phyloP scores from a whole-genome alignment of 257 asterid species.

The Leonotis leonurus region DNA sequence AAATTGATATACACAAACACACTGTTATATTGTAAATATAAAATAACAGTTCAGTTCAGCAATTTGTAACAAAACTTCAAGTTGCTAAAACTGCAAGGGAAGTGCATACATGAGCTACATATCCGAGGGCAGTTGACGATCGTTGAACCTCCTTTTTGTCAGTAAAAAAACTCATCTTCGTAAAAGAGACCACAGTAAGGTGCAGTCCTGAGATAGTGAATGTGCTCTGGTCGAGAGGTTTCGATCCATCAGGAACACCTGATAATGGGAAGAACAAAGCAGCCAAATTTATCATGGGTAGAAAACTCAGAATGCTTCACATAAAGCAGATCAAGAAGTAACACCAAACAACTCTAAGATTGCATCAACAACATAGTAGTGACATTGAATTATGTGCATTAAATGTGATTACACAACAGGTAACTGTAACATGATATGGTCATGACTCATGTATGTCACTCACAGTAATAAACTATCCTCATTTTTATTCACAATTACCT shows the following conservation, averaged over 20 bases:
- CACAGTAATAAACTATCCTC: not conserved
- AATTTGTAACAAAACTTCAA: not conserved
- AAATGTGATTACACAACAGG: too few relatives aligned
- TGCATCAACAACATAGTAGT: too few relatives aligned
- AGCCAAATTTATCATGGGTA: slow-evolving; percentile 10
- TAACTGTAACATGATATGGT: not conserved
- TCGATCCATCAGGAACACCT: slow-evolving; percentile 65
- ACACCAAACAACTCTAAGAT: slow-evolving; percentile 3
- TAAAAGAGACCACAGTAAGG: slow-evolving; percentile 71
- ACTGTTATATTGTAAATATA: too few relatives aligned
- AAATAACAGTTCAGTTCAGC: slow-evolving; percentile 2
- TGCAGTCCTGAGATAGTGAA: slow-evolving; percentile 88
- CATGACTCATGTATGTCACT: not conserved
- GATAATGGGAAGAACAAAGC: slow-evolving; percentile 19
- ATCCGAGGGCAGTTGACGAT: slow-evolving; percentile 95
- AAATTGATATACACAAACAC: too few relatives aligned
- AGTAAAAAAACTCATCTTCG: slow-evolving; percentile 93
- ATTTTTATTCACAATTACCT: slow-evolving; percentile 28
- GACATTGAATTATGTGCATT: too few relatives aligned
- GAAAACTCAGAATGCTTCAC: not conserved
- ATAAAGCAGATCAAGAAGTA: slow-evolving; percentile 12
- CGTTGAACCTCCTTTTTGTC: slow-evolving; percentile 96
- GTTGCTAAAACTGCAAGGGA: slow-evolving; percentile 19
- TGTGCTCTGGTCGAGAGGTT: slow-evolving; percentile 62
- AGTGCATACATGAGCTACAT: slow-evolving; percentile 81